Evolutionary conservation across 352 stramenopile genomes (phyloP).

Genomic region (Pythium plurisporium): DNA sequence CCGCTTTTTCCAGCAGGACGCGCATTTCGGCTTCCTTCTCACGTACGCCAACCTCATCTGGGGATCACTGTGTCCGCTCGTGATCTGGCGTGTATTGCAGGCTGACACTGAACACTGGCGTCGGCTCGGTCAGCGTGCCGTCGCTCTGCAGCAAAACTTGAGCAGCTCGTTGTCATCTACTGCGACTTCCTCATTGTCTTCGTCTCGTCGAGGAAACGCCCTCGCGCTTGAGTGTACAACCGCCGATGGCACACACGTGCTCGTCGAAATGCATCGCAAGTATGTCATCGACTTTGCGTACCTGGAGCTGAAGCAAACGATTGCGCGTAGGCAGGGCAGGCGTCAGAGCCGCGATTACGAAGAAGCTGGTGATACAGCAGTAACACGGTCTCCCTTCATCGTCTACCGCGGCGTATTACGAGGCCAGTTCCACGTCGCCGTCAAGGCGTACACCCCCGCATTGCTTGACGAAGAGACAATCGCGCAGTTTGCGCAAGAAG

Average conservation of each 20-base stretch:
- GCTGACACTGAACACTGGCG: slow-evolving; percentile 76
- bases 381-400: neutral
- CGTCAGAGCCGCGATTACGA: neutral
- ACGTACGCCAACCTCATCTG: slow-evolving; percentile 59
- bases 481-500: slow-evolving; percentile 71
- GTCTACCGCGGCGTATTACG: slow-evolving; percentile 58
- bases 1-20: slow-evolving; percentile 37
- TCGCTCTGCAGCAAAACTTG: slow-evolving; percentile 36
- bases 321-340: neutral
- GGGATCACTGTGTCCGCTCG: slow-evolving; percentile 40
- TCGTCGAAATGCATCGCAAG: slow-evolving; percentile 59
- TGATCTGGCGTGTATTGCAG: slow-evolving; percentile 69
- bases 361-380: neutral
- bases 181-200: slow-evolving; percentile 18
- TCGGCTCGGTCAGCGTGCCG: slow-evolving; percentile 46
- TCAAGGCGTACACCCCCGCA: slow-evolving; percentile 66
- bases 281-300: slow-evolving; percentile 70
- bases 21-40: slow-evolving; percentile 47
- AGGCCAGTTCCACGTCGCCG: slow-evolving; percentile 38
- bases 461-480: slow-evolving; percentile 63
- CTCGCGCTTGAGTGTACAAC: slow-evolving; percentile 14
- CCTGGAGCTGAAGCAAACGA: slow-evolving; percentile 35
- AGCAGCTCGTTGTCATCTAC: slow-evolving; percentile 7
- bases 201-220: slow-evolving; percentile 14
- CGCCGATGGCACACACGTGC: slow-evolving; percentile 39